Conservation (phyloP, 257 asterid genomes). For the Rauvolfia tetraphylla region DNA sequence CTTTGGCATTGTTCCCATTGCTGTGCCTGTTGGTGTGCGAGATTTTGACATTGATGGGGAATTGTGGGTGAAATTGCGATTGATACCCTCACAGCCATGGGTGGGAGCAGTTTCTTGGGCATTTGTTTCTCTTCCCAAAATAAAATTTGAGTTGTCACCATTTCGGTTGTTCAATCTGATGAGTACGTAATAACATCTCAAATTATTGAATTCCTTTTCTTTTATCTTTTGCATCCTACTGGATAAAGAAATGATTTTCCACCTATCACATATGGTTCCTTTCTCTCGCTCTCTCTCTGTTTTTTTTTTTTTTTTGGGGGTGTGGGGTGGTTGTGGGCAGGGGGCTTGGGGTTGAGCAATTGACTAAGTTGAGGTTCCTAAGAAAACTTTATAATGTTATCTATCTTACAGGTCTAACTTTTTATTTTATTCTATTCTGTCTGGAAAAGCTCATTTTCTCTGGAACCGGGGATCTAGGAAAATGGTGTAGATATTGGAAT, state of each 20-base stretch:
- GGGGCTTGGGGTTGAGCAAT: neutral
- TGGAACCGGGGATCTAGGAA: neutral
- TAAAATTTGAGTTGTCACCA: constrained; percentile 85
- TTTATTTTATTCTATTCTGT: neutral
- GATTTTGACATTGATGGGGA: constrained; percentile 97
- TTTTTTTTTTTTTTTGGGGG: neutral
- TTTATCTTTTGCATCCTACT: neutral
- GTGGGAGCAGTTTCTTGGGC: constrained; percentile 99
- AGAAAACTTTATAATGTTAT: neutral
- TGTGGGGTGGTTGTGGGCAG: neutral
- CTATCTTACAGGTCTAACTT: neutral
- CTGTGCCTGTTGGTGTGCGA: constrained; percentile 87
- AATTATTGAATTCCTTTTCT: neutral
- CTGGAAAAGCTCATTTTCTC: neutral
- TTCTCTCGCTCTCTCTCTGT: neutral
- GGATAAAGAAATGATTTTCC: neutral
- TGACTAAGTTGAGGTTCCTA: neutral
- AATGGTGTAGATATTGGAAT: neutral
- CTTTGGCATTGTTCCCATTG: constrained; percentile 69
- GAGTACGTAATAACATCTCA: constrained; percentile 51
- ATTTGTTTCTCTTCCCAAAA: constrained; percentile 94
- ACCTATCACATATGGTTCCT: too few relatives aligned
- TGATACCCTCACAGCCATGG: constrained; percentile 96
- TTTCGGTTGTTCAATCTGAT: constrained; percentile 93
- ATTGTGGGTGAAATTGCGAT: constrained; percentile 85